Evolutionary conservation across 177 flowering plant genomes (phyloP).

Genomic region (Vitis hybrid): DNA sequence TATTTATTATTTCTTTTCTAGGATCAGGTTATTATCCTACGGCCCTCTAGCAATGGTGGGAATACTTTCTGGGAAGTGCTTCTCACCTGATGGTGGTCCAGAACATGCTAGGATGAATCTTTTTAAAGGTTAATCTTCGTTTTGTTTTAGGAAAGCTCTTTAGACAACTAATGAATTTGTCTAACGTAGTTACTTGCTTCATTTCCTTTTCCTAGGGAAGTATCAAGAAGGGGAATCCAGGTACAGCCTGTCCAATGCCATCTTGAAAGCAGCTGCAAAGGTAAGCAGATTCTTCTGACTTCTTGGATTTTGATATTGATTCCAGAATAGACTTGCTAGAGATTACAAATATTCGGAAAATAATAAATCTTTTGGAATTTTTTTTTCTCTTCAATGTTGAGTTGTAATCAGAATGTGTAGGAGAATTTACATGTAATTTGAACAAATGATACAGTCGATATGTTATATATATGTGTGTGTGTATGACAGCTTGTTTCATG

Average conservation of each 20-base stretch:
- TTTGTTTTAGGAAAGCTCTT: constrained; percentile 2
- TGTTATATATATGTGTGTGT: no score
- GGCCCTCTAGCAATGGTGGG: constrained; percentile 98
- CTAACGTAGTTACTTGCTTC: background rate
- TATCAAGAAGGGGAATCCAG: constrained; percentile 88
- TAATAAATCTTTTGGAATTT: background rate
- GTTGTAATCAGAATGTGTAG: no score
- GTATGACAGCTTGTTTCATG: no score
- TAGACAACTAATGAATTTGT: background rate
- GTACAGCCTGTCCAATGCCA: constrained; percentile 55
- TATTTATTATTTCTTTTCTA: constrained; percentile 19
- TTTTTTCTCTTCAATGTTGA: no score
- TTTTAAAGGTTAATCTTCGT: constrained; percentile 50
- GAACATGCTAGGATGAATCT: constrained; percentile 72
- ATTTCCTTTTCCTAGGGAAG: constrained; percentile 45
- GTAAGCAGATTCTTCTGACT: constrained; percentile 30
- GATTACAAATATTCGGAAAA: background rate
- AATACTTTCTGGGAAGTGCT: constrained; percentile 81
- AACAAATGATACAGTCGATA: no score
- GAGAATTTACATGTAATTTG: no score
- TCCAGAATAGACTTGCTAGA: background rate
- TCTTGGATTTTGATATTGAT: background rate
- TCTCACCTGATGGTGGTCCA: constrained; percentile 57
- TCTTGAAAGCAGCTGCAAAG: constrained; percentile 42
- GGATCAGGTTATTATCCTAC: constrained; percentile 76